Percentiles rank a stretch among this genome's conserved stretches.
Evolutionary conservation across 129 eudicot genomes (phyloP).

Genomic region (Artemisia tridentata): DNA sequence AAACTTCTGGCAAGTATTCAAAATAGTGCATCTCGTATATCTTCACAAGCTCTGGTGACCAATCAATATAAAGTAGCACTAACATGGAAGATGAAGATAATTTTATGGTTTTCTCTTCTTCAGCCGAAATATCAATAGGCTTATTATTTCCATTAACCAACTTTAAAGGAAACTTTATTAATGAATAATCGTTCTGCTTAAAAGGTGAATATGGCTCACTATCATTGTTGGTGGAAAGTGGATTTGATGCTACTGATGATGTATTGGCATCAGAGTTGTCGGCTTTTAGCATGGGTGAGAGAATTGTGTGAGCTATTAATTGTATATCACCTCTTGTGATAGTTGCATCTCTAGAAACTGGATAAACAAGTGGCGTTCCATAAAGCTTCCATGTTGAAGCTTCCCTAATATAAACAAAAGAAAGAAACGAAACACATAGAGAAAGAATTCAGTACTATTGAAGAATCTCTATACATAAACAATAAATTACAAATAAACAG

Average conservation of each 20-base stretch:
- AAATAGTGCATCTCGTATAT: conserved; percentile 56
- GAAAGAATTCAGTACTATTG: conserved; percentile 3
- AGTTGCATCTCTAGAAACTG: conserved; percentile 61
- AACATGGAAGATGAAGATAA: conserved; percentile 61
- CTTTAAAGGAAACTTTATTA: conserved; percentile 61
- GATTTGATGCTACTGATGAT: conserved; percentile 34
- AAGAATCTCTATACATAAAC: conserved; percentile 1
- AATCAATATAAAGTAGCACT: conserved; percentile 68
- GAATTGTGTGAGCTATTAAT: conserved; percentile 63
- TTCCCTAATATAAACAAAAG: conserved; percentile 37
- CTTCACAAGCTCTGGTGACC: conserved; percentile 74
- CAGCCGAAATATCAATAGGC: conserved; percentile 67
- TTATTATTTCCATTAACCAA: conserved; percentile 77
- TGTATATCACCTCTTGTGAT: conserved; percentile 83
- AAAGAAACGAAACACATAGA: not conserved
- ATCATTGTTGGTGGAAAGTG: conserved; percentile 25
- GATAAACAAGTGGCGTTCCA: conserved; percentile 82
- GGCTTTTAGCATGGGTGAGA: conserved; percentile 59
- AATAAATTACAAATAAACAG: conserved; percentile 14
- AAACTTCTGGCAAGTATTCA: conserved; percentile 81
- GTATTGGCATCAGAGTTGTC: conserved; percentile 30
- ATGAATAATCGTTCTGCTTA: conserved; percentile 30
- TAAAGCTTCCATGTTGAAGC: conserved; percentile 69
- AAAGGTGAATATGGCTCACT: conserved; percentile 29
- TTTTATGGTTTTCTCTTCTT: conserved; percentile 63